These are phyloP conservation scores for Artemisia tridentata DNA, from an alignment of 129 eudicot genomes.

Conservation along the genomic window DNA sequence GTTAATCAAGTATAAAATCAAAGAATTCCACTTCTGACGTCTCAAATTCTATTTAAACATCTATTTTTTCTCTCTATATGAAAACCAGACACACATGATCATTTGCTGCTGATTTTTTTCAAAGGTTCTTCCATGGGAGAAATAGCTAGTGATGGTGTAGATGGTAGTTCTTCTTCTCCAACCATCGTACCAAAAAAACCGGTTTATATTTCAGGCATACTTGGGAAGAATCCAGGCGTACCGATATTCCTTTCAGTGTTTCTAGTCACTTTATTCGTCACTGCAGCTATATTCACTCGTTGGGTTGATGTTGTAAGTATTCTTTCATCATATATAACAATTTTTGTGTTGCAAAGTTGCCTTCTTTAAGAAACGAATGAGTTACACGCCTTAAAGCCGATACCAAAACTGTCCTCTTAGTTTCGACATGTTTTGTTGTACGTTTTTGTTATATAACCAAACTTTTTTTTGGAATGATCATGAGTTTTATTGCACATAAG, in stretches of 20 bases:
- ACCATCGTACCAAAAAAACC: slow-evolving; percentile 21
- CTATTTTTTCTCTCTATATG: background rate
- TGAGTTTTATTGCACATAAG: background rate
- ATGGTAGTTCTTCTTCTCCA: slow-evolving; percentile 21
- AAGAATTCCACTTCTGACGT: slow-evolving; percentile 31
- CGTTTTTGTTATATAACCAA: background rate
- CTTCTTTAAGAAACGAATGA: no score
- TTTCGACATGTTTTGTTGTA: no score
- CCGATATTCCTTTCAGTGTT: slow-evolving; percentile 30
- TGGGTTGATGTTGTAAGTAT: slow-evolving; percentile 42
- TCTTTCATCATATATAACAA: background rate
- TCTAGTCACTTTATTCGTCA: slow-evolving; percentile 31
- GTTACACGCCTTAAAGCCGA: no score
- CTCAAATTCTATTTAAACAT: slow-evolving; percentile 21
- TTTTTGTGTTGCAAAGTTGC: background rate
- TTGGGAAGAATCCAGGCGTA: slow-evolving; percentile 26
- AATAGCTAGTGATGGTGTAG: slow-evolving; percentile 10
- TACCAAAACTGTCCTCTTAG: no score
- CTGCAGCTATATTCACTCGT: slow-evolving; percentile 41
- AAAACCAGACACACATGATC: background rate
- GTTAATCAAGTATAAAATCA: slow-evolving; percentile 15
- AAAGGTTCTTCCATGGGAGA: slow-evolving; percentile 27
- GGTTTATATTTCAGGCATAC: slow-evolving; percentile 15
- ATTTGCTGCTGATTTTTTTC: background rate
- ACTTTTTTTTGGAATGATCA: background rate